Percentiles rank a stretch among this genome's conserved stretches.
These are phyloP conservation scores for Volvox reticuliferus DNA, from an alignment of 139 green algal genomes.

Conservation along the genomic window DNA sequence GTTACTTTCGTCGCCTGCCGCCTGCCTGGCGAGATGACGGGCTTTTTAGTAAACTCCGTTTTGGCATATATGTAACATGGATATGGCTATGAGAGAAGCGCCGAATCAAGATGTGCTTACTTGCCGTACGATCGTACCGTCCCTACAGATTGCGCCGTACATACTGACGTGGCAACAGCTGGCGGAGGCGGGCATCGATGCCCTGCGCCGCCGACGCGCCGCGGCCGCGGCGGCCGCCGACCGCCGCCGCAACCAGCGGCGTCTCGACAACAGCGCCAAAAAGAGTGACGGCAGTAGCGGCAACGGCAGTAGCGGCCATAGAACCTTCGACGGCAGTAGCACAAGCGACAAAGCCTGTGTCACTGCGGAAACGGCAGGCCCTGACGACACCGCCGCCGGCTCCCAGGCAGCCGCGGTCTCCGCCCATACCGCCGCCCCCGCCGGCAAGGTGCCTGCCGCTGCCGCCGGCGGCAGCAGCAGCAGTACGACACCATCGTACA, in stretches of 20 bases:
- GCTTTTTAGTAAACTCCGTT: too few species aligned
- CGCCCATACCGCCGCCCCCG: neutral
- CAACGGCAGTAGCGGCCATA: neutral
- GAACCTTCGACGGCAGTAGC: neutral
- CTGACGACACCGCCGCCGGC: neutral
- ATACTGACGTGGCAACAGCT: conserved; percentile 58
- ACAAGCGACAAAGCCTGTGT: neutral
- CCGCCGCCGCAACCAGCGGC: neutral
- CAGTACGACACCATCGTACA: conserved; percentile 42
- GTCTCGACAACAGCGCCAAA: neutral
- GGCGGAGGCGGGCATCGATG: conserved; percentile 6
- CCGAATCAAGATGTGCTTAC: too few species aligned
- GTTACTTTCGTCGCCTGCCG: too few species aligned
- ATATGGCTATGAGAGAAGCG: too few species aligned
- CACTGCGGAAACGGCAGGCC: neutral
- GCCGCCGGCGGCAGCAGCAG: neutral
- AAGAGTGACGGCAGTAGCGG: neutral
- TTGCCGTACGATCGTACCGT: too few species aligned
- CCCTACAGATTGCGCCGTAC: conserved; percentile 46
- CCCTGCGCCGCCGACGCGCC: neutral
- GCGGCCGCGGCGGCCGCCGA: neutral
- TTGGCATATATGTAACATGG: too few species aligned
- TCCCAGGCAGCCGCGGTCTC: neutral
- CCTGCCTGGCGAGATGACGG: too few species aligned
- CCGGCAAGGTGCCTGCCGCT: neutral